Conservation (phyloP, 2,329 filamentous ascomycete species). For the Ceratocystis eucalypticola region DNA sequence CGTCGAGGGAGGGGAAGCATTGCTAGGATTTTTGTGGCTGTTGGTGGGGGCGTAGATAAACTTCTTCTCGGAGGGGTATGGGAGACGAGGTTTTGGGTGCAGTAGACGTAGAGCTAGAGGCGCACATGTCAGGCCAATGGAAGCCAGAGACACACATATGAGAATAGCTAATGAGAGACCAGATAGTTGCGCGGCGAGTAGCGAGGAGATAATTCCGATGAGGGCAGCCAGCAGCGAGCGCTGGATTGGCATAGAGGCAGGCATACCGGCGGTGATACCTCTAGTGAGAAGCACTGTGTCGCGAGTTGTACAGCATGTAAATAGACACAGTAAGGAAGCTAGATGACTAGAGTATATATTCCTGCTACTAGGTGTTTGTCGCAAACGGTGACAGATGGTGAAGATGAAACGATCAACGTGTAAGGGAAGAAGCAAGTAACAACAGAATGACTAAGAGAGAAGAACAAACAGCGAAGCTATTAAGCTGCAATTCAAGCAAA, state of each 20-base stretch:
- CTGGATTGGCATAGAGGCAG: not conserved
- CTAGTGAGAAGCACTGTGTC: not conserved
- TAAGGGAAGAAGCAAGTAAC: not conserved
- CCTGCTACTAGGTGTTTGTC: not conserved
- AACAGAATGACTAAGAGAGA: not conserved
- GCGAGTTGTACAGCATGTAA: not conserved
- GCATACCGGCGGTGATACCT: not conserved
- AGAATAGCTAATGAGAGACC: slow-evolving; percentile 14
- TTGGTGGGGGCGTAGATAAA: slow-evolving; percentile 63
- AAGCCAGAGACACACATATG: not conserved
- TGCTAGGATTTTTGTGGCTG: slow-evolving; percentile 20
- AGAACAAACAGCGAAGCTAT: not conserved
- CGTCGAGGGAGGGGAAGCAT: slow-evolving; percentile 26
- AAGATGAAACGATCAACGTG: not conserved
- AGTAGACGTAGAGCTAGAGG: slow-evolving; percentile 51
- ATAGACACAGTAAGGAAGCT: not conserved
- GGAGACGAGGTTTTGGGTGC: slow-evolving; percentile 65
- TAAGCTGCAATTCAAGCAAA: not conserved
- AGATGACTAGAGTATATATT: not conserved
- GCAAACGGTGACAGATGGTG: not conserved
- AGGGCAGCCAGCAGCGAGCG: slow-evolving; percentile 2
- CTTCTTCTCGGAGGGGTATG: slow-evolving; percentile 66
- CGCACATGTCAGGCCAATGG: slow-evolving; percentile 11
- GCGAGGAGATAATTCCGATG: not conserved
- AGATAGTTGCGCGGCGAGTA: slow-evolving; percentile 1